Conservation (phyloP, 2,329 filamentous ascomycete species). For the Pestalotiopsis sp. region DNA sequence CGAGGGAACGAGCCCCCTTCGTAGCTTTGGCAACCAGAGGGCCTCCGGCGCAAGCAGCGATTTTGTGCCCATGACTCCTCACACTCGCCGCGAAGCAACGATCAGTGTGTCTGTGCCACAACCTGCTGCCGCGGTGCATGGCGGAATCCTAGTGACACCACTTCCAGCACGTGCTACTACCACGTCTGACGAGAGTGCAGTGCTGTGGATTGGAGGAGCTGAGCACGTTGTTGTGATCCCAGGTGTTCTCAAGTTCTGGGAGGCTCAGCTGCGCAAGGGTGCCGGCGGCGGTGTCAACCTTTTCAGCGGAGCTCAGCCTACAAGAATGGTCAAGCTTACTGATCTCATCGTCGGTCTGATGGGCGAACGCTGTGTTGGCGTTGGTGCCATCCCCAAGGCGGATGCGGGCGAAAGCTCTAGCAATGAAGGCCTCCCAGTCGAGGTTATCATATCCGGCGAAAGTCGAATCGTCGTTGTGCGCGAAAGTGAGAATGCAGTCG, state of each 20-base stretch:
- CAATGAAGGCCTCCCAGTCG: slow-evolving; percentile 46
- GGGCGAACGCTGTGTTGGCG: slow-evolving; percentile 56
- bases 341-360: slow-evolving; percentile 55
- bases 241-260: slow-evolving; percentile 57
- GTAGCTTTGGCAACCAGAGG: slow-evolving; percentile 41
- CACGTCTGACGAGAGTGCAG: slow-evolving; percentile 52
- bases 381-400: slow-evolving; percentile 44
- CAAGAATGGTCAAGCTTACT: slow-evolving; percentile 55
- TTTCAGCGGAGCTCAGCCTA: slow-evolving; percentile 55
- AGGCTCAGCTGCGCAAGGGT: slow-evolving; percentile 54
- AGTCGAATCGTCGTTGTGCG: slow-evolving; percentile 55
- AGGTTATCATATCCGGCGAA: slow-evolving; percentile 57
- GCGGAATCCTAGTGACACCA: slow-evolving; percentile 51
- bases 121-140: slow-evolving; percentile 50
- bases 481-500: slow-evolving; percentile 50
- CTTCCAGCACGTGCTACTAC: slow-evolving; percentile 43
- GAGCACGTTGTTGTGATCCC: slow-evolving; percentile 60
- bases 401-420: slow-evolving; percentile 24
- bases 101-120: slow-evolving; percentile 49
- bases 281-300: slow-evolving; percentile 52
- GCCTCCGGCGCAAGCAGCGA: slow-evolving; percentile 39
- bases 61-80: slow-evolving; percentile 65
- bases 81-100: slow-evolving; percentile 53
- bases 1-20: slow-evolving; percentile 58
- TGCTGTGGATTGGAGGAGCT: slow-evolving; percentile 56